phyloP scores from a whole-genome alignment of 2,329 filamentous ascomycete genomes.

The Ascochyta fabae region DNA sequence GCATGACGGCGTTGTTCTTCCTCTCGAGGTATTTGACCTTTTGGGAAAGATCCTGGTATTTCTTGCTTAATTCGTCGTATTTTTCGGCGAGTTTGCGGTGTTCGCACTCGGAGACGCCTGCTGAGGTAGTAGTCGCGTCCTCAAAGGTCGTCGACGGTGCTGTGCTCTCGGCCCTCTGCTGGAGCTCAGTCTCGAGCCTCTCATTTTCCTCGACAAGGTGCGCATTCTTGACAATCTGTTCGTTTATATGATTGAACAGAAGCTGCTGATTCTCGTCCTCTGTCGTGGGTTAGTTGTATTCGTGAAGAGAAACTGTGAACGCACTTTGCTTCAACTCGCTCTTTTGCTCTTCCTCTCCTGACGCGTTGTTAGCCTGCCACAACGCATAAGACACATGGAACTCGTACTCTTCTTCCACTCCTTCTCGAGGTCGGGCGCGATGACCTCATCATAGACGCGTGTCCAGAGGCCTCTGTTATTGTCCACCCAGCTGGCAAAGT shows the following conservation, averaged over 20 bases:
- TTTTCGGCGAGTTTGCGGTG: constrained; percentile 37
- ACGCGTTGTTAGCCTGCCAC: neutral
- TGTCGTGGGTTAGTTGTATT: constrained; percentile 16
- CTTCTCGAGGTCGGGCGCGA: constrained; percentile 38
- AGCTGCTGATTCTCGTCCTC: constrained; percentile 40
- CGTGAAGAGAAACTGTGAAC: neutral
- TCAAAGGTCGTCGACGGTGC: constrained; percentile 5
- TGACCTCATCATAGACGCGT: constrained; percentile 45
- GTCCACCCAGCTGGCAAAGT: constrained; percentile 37
- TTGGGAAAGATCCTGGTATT: constrained; percentile 35
- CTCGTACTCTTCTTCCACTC: constrained; percentile 45
- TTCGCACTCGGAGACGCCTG: constrained; percentile 27
- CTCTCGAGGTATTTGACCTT: constrained; percentile 42
- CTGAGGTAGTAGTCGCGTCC: neutral
- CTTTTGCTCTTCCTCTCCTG: constrained; percentile 36
- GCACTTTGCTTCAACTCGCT: constrained; percentile 37
- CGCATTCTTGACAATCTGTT: constrained; percentile 36
- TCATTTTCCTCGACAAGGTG: constrained; percentile 35
- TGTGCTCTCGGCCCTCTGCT: constrained; percentile 14
- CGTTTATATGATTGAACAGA: constrained; percentile 34
- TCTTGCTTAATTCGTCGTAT: constrained; percentile 43
- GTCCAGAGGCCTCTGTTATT: constrained; percentile 37
- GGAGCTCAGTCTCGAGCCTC: constrained; percentile 24
- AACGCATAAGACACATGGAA: neutral
- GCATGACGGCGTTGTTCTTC: constrained; percentile 43